A percentile compares a stretch with the other conserved stretches of the same genome.
phyloP scores from a whole-genome alignment of 2,329 filamentous ascomycete genomes.

The Aspergillus quadricinctus region DNA sequence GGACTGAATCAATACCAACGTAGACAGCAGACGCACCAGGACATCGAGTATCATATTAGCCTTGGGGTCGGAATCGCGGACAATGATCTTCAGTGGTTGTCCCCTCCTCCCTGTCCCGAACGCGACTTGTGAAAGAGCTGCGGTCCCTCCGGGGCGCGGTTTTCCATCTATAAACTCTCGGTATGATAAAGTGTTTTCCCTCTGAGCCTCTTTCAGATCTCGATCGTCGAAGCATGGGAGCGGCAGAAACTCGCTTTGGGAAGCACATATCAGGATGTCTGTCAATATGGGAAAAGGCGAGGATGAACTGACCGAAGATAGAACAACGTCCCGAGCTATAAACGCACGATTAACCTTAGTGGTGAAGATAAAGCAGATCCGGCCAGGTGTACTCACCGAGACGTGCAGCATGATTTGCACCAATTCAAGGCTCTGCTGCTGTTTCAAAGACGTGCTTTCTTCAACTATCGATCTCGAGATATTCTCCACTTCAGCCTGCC shows the following conservation, averaged over 20 bases:
- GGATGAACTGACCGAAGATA: conserved; percentile 28
- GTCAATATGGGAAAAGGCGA: neutral
- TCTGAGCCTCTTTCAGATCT: conserved; percentile 24
- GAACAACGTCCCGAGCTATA: conserved; percentile 32
- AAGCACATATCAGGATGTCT: conserved; percentile 11
- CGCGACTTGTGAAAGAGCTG: conserved; percentile 2
- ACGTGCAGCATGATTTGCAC: conserved; percentile 47
- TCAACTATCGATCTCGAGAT: conserved; percentile 5
- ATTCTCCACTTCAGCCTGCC: conserved; percentile 10
- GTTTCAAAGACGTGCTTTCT: conserved; percentile 22
- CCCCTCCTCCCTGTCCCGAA: conserved; percentile 22
- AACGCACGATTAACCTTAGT: neutral
- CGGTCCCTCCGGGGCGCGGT: conserved; percentile 4
- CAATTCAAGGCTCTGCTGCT: conserved; percentile 45
- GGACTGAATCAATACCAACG: neutral
- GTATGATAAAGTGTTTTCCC: conserved; percentile 24
- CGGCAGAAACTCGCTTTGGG: conserved; percentile 29
- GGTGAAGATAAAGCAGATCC: conserved; percentile 1
- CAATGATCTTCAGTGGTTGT: conserved; percentile 38
- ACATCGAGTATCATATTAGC: conserved; percentile 45
- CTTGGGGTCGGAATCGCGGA: conserved; percentile 36
- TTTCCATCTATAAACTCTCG: conserved; percentile 23
- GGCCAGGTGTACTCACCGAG: conserved; percentile 31
- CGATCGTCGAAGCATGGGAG: conserved; percentile 32
- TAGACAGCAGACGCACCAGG: conserved; percentile 36